These are phyloP conservation scores for Candida nonsorbophila DNA, from an alignment of 805 yeast species.

Conservation along the genomic window DNA sequence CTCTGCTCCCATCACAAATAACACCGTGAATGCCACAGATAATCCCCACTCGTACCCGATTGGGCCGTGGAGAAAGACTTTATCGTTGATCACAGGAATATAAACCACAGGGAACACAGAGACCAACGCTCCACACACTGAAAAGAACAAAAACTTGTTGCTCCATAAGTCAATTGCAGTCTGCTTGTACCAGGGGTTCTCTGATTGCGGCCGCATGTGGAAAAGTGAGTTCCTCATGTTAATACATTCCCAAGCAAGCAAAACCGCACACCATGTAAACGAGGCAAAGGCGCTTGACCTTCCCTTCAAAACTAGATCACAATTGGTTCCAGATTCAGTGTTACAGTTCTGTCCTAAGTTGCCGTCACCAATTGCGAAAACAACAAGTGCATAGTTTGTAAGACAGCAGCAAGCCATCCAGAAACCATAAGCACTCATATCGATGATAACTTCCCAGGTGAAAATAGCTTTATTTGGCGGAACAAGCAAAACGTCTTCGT, in stretches of 20 bases:
- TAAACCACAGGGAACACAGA: conserved; percentile 79
- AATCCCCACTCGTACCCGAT: conserved; percentile 82
- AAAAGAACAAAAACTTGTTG: conserved; percentile 78
- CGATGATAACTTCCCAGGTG: conserved; percentile 61
- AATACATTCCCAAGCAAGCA: conserved; percentile 82
- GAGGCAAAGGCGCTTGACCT: conserved; percentile 75
- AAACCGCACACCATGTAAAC: conserved; percentile 82
- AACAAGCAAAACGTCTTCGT: conserved; percentile 55
- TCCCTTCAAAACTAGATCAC: conserved; percentile 65
- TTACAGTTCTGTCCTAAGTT: conserved; percentile 65
- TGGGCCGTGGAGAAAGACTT: conserved; percentile 67
- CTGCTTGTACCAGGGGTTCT: conserved; percentile 50
- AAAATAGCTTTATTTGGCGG: conserved; percentile 65
- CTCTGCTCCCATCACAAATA: conserved; percentile 60
- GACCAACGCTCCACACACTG: conserved; percentile 62
- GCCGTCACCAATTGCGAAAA: conserved; percentile 66
- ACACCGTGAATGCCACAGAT: conserved; percentile 52
- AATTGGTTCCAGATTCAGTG: conserved; percentile 36
- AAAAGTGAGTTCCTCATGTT: conserved; percentile 68
- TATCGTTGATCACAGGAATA: conserved; percentile 79
- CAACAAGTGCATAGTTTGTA: conserved; percentile 56
- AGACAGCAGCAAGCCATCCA: conserved; percentile 70
- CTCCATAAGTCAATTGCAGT: conserved; percentile 62
- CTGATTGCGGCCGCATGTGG: conserved; percentile 61
- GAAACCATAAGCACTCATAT: conserved; percentile 69